These are phyloP conservation scores for Ramichloridium luteum DNA, from an alignment of 2,329 filamentous ascomycete genomes.

Conservation along the genomic window DNA sequence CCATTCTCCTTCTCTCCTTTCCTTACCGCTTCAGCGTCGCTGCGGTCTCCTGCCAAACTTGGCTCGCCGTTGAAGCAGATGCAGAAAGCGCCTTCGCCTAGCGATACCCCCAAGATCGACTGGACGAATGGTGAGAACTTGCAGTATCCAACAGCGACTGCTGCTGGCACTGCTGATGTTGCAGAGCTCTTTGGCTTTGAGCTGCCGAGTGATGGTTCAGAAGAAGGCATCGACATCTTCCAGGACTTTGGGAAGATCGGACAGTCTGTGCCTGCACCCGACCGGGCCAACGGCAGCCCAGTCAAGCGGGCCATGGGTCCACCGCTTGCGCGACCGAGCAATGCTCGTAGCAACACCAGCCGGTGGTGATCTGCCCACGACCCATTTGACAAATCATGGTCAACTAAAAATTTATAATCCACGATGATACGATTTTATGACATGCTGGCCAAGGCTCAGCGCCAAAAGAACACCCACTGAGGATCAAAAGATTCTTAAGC, in stretches of 20 bases:
- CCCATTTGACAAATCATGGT: too few species aligned
- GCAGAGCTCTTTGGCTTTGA: conserved; percentile 45
- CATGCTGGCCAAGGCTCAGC: too few species aligned
- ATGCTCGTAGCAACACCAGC: conserved; percentile 21
- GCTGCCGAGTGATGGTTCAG: conserved; percentile 46
- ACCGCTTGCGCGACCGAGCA: conserved; percentile 16
- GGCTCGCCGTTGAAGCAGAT: conserved; percentile 24
- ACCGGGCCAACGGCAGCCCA: conserved; percentile 22
- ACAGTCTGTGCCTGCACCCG: conserved; percentile 11
- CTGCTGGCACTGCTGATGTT: conserved; percentile 29
- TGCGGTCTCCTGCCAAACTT: conserved; percentile 19
- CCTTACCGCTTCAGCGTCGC: conserved; percentile 12
- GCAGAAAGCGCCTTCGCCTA: conserved; percentile 11
- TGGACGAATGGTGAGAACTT: conserved; percentile 13
- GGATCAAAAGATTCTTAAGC: too few species aligned
- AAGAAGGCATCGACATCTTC: conserved; percentile 55
- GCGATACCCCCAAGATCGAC: neutral
- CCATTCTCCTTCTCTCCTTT: conserved; percentile 24
- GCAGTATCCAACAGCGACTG: conserved; percentile 6
- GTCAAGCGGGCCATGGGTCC: conserved; percentile 21
- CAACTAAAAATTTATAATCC: too few species aligned
- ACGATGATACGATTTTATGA: too few species aligned
- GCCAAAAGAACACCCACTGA: too few species aligned
- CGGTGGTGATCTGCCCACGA: conserved; percentile 21
- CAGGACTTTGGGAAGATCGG: conserved; percentile 69